Evolutionary conservation across 2,329 filamentous ascomycete species (phyloP).

Genomic region (Botrytis galanthina): DNA sequence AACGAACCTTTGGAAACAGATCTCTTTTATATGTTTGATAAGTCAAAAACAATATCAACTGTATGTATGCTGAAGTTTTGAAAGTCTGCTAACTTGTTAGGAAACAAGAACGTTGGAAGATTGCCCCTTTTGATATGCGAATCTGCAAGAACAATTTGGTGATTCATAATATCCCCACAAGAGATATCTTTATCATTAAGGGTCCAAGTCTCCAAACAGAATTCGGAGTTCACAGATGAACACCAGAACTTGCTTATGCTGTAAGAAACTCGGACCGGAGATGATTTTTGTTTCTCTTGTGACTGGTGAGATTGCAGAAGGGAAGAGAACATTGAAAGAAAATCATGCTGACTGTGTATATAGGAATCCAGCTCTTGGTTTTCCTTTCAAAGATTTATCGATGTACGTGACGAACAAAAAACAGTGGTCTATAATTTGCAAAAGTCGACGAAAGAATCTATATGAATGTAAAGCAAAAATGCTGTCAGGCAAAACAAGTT

Average conservation of each 20-base stretch:
- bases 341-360: conserved; percentile 14
- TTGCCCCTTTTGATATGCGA: background rate
- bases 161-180: background rate
- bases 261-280: conserved; percentile 10
- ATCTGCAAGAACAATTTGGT: background rate
- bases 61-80: background rate
- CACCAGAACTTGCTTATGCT: background rate
- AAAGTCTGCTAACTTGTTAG: conserved; percentile 3
- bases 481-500: background rate
- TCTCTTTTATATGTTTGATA: background rate
- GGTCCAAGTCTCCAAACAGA: background rate
- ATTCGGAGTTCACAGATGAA: background rate
- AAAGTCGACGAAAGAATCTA: conserved; percentile 1
- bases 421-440: conserved; percentile 3
- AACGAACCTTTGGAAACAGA: background rate
- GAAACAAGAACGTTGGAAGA: too few species aligned
- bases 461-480: background rate
- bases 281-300: background rate
- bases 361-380: conserved; percentile 38
- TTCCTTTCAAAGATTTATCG: conserved; percentile 23
- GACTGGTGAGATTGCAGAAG: background rate
- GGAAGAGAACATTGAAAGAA: background rate
- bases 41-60: background rate
- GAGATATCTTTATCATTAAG: background rate
- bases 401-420: background rate